Percentiles rank a stretch among this genome's conserved stretches.
Evolutionary conservation across 2,329 filamentous ascomycete species (phyloP).

Genomic region (Aspergillus aculeatinus): DNA sequence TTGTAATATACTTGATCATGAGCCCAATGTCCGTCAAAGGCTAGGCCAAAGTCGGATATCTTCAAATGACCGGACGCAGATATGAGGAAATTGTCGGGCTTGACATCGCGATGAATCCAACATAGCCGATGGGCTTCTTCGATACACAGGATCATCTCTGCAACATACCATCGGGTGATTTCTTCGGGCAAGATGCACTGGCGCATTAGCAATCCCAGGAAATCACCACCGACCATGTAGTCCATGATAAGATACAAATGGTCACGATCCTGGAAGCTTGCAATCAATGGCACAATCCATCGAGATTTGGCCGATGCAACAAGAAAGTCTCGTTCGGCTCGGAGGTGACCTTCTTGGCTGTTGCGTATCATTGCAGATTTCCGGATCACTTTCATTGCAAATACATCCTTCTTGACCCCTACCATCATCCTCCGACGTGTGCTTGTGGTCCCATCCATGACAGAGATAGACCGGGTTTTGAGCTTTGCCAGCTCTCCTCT

Average conservation of each 20-base stretch:
- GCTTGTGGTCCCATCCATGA: conserved; percentile 23
- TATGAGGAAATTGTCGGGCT: conserved; percentile 96
- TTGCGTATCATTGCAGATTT: conserved; percentile 92
- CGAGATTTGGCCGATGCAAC: conserved; percentile 82
- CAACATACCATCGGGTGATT: conserved; percentile 80
- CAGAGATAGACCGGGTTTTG: conserved; percentile 22
- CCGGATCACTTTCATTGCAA: conserved; percentile 95
- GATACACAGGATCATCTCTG: conserved; percentile 93
- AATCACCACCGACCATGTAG: conserved; percentile 96
- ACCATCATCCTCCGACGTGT: conserved; percentile 31
- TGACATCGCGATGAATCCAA: conserved; percentile 94
- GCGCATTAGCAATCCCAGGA: conserved; percentile 79
- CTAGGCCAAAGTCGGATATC: conserved; percentile 93
- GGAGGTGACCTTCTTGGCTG: conserved; percentile 86
- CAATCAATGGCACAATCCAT: conserved; percentile 85
- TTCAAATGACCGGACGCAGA: conserved; percentile 85
- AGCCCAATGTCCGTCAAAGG: conserved; percentile 93
- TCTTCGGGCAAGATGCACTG: conserved; percentile 79
- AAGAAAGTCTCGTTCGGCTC: conserved; percentile 88
- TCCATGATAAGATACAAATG: conserved; percentile 96
- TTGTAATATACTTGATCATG: conserved; percentile 87
- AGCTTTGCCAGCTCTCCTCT: conserved; percentile 14
- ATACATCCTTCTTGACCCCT: conserved; percentile 60
- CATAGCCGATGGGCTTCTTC: conserved; percentile 85
- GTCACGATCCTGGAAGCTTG: conserved; percentile 82